A percentile compares a stretch with the other conserved stretches of the same genome.
Evolutionary conservation across 768 basidiomycete species (phyloP).

Genomic region (Chalciporus piperatus): DNA sequence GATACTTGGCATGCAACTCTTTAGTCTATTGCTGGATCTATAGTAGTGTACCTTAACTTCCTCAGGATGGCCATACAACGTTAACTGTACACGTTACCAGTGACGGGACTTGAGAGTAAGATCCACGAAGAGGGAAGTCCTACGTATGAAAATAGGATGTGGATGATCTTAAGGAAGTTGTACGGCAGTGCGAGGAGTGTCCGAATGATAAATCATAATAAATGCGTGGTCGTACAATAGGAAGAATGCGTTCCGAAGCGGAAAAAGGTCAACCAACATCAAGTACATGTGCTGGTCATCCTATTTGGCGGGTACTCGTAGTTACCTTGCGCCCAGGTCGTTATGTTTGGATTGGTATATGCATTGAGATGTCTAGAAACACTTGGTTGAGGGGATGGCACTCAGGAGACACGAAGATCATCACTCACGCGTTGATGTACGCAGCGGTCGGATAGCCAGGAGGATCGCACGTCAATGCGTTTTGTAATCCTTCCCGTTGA

Average conservation of each 20-base stretch:
- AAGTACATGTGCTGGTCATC: conserved; percentile 23
- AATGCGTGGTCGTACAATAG: conserved; percentile 25
- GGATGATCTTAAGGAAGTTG: conserved; percentile 1
- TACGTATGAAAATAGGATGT: conserved; percentile 13
- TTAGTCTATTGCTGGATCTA: conserved; percentile 6
- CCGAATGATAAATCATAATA: conserved; percentile 26
- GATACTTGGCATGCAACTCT: no score
- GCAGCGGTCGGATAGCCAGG: conserved; percentile 69
- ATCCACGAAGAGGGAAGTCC: neutral
- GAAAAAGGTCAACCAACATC: conserved; percentile 10
- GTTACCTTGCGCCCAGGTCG: conserved; percentile 80
- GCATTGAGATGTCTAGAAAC: conserved; percentile 40
- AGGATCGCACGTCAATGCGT: conserved; percentile 80
- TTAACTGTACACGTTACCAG: neutral
- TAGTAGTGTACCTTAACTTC: neutral
- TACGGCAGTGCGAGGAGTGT: conserved; percentile 6
- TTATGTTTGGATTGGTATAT: conserved; percentile 80
- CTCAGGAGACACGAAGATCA: neutral
- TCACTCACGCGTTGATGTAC: conserved; percentile 66
- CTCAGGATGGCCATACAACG: neutral
- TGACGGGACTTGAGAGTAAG: neutral
- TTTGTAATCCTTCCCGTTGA: conserved; percentile 68
- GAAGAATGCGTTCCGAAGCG: conserved; percentile 15
- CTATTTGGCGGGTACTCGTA: conserved; percentile 72
- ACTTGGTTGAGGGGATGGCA: conserved; percentile 6